Evolutionary conservation across 306 rosid genomes (phyloP).

Genomic region (Canavalia ensiformis): DNA sequence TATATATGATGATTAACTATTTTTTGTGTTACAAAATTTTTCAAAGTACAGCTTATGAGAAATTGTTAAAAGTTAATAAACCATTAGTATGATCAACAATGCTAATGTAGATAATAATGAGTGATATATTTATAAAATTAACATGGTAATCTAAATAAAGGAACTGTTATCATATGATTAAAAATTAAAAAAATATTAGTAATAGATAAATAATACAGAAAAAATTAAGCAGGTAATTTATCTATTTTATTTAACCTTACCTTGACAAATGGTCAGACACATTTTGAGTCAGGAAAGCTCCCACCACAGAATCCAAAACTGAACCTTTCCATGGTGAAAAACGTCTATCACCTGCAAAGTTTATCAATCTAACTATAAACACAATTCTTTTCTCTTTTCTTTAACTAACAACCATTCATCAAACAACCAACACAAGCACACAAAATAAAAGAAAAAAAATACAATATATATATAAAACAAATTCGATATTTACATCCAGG

Average conservation of each 20-base stretch:
- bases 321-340: constrained; percentile 54
- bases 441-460: neutral
- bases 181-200: too few relatives aligned
- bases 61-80: too few relatives aligned
- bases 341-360: constrained; percentile 39
- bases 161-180: too few relatives aligned
- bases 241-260: constrained; percentile 29
- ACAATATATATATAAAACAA: neutral
- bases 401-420: neutral
- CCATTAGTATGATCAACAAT: too few relatives aligned
- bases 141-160: too few relatives aligned
- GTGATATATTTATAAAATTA: too few relatives aligned
- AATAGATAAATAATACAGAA: neutral
- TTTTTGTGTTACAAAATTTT: too few relatives aligned
- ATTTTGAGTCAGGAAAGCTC: constrained; percentile 51
- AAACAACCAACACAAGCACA: neutral
- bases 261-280: constrained; percentile 49
- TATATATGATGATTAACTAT: too few relatives aligned
- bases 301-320: constrained; percentile 49
- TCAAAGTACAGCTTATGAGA: too few relatives aligned
- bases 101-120: too few relatives aligned
- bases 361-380: neutral
- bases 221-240: neutral
- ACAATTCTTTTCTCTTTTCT: neutral
- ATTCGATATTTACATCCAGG: neutral